Base-by-base conservation (phyloP, 2,329 filamentous ascomycete species). In the Exserohilum turcica region DNA sequence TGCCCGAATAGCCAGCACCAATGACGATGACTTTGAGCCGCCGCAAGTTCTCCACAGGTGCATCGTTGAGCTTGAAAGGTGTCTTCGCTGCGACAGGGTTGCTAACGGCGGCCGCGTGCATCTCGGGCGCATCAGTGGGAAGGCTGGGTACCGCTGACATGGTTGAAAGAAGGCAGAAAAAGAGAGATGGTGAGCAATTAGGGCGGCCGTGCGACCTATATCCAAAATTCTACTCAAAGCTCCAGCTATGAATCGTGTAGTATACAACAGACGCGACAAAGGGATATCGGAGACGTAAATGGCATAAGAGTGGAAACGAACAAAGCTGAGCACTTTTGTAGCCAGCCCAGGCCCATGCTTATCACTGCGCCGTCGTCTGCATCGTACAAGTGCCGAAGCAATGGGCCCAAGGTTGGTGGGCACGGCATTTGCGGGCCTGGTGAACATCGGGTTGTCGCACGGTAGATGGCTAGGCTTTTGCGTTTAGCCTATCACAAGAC, bases 1-100 rank as follows among this genome's bases (percentile, higher is more conserved):
- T 75, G 16, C 76, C 76, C 0, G 75, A 77, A 43, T 75, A 78
- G 0, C 76, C 76, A 32, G 76, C 76, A 27, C 76, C 76, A 21
- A 79, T 77, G 3, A 78, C 74, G 45, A 79, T 76, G 35, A 79
- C 75, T 43, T 70, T 77, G 19, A 79, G 63, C 3, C 68, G 74
- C 6, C 77, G 67, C 33, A 73, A 65, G 48, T 78, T 78, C 46
- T 79, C 77, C n/a, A 79, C 64, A 0, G 75, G 72, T 2, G 57
- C 54, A 46, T 78, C 73, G 43, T 72, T 70, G 2, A 79, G 61
- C 8, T 65, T 59, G 51, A 67, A 71, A n/a, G 63, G 12, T 18
- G 46, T 8, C 3, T 52, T 56, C 7, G 56, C 16, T 7, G 12
- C 15, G n/a, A 37, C 32, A 15, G 54, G 56, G 33, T 63, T 63